phyloP scores from a whole-genome alignment of 2,329 filamentous ascomycete species.

The Daldinia sp. region DNA sequence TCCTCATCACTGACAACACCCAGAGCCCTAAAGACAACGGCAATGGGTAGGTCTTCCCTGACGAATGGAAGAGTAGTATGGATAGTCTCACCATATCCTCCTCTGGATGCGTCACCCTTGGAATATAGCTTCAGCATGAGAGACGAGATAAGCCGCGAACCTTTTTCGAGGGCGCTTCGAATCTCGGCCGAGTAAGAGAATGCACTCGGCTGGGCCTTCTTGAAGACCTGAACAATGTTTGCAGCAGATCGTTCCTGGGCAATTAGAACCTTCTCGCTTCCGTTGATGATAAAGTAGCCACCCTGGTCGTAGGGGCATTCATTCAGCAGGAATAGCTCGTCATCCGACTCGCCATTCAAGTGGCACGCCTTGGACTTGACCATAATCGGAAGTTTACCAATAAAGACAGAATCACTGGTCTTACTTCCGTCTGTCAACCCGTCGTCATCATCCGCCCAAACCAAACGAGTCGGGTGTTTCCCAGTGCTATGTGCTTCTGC shows the following conservation, averaged over 20 bases:
- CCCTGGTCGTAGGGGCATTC: conserved; percentile 99
- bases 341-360: conserved; percentile 81
- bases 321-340: conserved; percentile 88
- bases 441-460: conserved; percentile 68
- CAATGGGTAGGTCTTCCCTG: conserved; percentile 91
- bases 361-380: conserved; percentile 97
- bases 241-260: conserved; percentile 97
- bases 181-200: conserved; percentile 96
- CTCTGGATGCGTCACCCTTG: conserved; percentile 81
- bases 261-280: conserved; percentile 97
- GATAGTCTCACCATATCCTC: conserved; percentile 85
- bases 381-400: conserved; percentile 97
- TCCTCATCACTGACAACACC: conserved; percentile 98
- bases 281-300: conserved; percentile 99
- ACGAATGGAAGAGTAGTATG: conserved; percentile 92
- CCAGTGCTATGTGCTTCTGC: conserved; percentile 63
- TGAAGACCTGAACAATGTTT: conserved; percentile 99
- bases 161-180: conserved; percentile 94
- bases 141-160: conserved; percentile 91
- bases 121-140: conserved; percentile 89
- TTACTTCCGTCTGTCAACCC: conserved; percentile 63
- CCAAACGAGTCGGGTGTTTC: conserved; percentile 64
- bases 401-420: conserved; percentile 77
- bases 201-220: conserved; percentile 91
- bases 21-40: conserved; percentile 92